These are phyloP conservation scores for Spathaspora hagerdaliae DNA, from an alignment of 805 yeast genomes.

Conservation along the genomic window DNA sequence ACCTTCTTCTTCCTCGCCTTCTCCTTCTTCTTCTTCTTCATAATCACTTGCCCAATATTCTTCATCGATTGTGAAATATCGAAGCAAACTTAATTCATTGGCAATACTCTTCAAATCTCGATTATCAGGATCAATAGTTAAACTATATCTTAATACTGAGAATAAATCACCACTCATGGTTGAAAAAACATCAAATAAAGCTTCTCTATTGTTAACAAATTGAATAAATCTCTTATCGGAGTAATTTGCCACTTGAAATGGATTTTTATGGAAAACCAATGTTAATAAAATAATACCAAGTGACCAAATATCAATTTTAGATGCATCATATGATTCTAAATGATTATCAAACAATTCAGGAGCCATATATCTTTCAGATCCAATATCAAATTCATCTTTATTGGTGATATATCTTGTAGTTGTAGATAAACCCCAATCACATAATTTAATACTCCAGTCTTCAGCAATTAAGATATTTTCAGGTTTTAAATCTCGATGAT, in stretches of 20 bases:
- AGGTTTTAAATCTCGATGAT: conserved; percentile 56
- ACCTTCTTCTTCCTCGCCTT: conserved; percentile 23
- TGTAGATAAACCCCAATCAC: conserved; percentile 61
- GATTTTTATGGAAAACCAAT: conserved; percentile 83
- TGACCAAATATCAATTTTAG: conserved; percentile 86
- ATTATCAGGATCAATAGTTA: conserved; percentile 84
- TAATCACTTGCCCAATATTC: conserved; percentile 48
- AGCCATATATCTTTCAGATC: conserved; percentile 91
- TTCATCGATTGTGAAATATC: conserved; percentile 80
- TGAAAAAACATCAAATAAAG: conserved; percentile 87
- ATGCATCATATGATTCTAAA: conserved; percentile 66
- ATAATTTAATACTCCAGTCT: conserved; percentile 54
- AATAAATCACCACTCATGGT: conserved; percentile 84
- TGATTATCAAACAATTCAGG: conserved; percentile 76
- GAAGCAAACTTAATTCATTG: conserved; percentile 54
- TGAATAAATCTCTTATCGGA: conserved; percentile 80
- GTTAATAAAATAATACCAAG: conserved; percentile 80
- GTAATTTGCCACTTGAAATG: conserved; percentile 76
- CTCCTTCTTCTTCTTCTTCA: conserved; percentile 37
- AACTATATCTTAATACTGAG: conserved; percentile 70
- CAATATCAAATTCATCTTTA: conserved; percentile 63
- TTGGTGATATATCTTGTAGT: conserved; percentile 53
- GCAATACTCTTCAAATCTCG: conserved; percentile 64
- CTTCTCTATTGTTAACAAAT: conserved; percentile 83
- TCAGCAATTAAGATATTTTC: conserved; percentile 51